phyloP scores from a whole-genome alignment of 2,329 filamentous ascomycete species.

The Fusarium haematococcum region DNA sequence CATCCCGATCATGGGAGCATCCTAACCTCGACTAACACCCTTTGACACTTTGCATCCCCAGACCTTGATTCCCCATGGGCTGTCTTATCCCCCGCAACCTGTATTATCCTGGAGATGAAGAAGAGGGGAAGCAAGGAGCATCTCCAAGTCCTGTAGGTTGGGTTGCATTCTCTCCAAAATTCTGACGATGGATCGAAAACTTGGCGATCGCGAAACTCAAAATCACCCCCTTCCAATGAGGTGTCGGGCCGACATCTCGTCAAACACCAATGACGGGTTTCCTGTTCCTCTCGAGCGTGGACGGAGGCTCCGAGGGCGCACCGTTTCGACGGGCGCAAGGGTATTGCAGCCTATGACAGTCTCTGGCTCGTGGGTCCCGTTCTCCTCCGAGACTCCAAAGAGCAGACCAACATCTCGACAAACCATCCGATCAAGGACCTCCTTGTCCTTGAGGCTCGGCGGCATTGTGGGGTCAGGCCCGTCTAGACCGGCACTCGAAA shows the following conservation, averaged over 20 bases:
- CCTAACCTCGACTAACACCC: not conserved
- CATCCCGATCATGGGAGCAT: not conserved
- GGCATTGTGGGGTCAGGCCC: conserved; percentile 6
- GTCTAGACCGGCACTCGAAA: conserved; percentile 6
- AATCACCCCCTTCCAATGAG: not conserved
- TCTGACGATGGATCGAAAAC: not conserved
- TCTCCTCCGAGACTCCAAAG: not conserved
- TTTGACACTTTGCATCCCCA: conserved; percentile 1
- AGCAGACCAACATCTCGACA: not conserved
- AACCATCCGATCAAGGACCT: not conserved
- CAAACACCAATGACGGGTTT: not conserved
- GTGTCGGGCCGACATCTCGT: not conserved
- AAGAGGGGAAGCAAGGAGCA: not conserved
- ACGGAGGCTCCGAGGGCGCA: not conserved
- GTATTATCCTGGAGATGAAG: not conserved
- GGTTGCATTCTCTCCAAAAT: not conserved
- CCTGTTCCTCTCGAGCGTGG: not conserved
- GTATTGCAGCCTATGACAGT: not conserved
- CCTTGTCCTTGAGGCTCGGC: conserved; percentile 5
- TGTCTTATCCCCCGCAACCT: conserved; percentile 21
- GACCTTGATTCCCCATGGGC: conserved; percentile 3
- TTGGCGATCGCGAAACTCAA: not conserved
- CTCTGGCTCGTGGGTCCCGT: not conserved
- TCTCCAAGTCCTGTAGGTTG: not conserved
- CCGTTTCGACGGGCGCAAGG: not conserved